Conservation (phyloP, 1,139 yeast species). For the Ashbya aceris region DNA sequence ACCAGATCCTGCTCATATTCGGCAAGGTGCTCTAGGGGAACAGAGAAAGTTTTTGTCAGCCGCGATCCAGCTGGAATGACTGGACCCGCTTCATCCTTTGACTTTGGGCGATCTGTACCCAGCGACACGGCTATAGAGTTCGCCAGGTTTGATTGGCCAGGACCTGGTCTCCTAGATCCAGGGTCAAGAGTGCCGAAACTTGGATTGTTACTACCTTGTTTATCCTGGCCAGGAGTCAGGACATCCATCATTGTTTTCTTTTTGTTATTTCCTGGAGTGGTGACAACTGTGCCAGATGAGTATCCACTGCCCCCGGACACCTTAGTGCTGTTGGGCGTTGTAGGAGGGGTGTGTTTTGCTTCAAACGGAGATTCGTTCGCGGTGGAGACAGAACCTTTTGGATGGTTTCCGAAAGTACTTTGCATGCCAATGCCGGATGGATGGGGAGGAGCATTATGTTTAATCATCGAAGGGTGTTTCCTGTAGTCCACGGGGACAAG, state of each 20-base stretch:
- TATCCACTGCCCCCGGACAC: too few species aligned
- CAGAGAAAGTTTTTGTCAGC: constrained; percentile 64
- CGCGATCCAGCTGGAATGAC: constrained; percentile 32
- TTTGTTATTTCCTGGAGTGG: background rate
- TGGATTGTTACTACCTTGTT: background rate
- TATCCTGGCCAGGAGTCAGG: background rate
- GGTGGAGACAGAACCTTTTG: constrained; percentile 27
- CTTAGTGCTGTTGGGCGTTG: background rate
- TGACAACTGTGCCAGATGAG: background rate
- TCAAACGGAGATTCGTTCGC: constrained; percentile 27
- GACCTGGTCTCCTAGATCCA: constrained; percentile 15
- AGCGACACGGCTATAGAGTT: constrained; percentile 19
- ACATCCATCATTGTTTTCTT: constrained; percentile 8
- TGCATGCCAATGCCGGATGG: constrained; percentile 8
- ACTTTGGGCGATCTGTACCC: constrained; percentile 22
- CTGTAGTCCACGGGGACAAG: constrained; percentile 65
- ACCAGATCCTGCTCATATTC: constrained; percentile 84
- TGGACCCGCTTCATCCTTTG: constrained; percentile 28
- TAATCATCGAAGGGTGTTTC: constrained; percentile 60
- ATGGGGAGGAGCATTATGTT: constrained; percentile 5
- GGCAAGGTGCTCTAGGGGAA: constrained; percentile 64
- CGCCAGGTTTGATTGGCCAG: constrained; percentile 18
- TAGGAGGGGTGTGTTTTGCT: constrained; percentile 6
- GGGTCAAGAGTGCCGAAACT: constrained; percentile 24
- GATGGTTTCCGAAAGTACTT: constrained; percentile 22